A percentile compares a stretch with the other conserved stretches of the same genome.
Conservation (phyloP, 2,329 filamentous ascomycete genomes). For the Neurospora sp. region DNA sequence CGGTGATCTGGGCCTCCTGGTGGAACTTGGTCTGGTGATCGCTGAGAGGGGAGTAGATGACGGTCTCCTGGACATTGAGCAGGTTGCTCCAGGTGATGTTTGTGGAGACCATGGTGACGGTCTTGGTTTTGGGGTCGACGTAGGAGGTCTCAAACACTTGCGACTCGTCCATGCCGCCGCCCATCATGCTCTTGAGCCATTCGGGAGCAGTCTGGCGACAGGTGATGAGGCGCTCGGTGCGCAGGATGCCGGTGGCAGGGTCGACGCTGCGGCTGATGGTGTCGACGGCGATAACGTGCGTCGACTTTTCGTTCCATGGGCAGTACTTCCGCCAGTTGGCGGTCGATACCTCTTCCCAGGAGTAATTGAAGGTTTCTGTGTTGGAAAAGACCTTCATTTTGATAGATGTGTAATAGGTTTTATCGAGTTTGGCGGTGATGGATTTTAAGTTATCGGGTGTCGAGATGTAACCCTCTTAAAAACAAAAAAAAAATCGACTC, state of each 20-base stretch:
- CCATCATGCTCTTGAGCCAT: slow-evolving; percentile 73
- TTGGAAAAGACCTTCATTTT: slow-evolving; percentile 94
- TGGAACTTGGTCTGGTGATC: slow-evolving; percentile 64
- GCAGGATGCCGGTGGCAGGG: slow-evolving; percentile 46
- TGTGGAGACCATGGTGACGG: slow-evolving; percentile 91
- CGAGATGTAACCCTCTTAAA: background rate
- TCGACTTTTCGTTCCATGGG: slow-evolving; percentile 98
- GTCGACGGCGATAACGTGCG: slow-evolving; percentile 92
- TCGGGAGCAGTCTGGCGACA: slow-evolving; percentile 58
- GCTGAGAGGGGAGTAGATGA: slow-evolving; percentile 62
- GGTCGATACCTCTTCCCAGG: slow-evolving; percentile 95
- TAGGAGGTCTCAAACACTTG: slow-evolving; percentile 95
- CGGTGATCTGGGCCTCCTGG: slow-evolving; percentile 87
- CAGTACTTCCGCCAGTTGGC: slow-evolving; percentile 99
- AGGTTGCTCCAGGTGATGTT: slow-evolving; percentile 92
- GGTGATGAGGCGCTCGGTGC: slow-evolving; percentile 52
- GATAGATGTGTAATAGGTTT: slow-evolving; percentile 2
- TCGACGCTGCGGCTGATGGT: slow-evolving; percentile 64
- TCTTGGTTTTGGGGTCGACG: slow-evolving; percentile 73
- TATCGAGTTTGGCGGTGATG: background rate
- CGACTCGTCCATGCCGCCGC: slow-evolving; percentile 61
- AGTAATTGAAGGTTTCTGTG: slow-evolving; percentile 86
- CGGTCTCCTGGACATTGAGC: slow-evolving; percentile 85
- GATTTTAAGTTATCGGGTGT: background rate
- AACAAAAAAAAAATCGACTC: background rate